Conservation (phyloP, 768 basidiomycete genomes). For the Royoungia palumana region DNA sequence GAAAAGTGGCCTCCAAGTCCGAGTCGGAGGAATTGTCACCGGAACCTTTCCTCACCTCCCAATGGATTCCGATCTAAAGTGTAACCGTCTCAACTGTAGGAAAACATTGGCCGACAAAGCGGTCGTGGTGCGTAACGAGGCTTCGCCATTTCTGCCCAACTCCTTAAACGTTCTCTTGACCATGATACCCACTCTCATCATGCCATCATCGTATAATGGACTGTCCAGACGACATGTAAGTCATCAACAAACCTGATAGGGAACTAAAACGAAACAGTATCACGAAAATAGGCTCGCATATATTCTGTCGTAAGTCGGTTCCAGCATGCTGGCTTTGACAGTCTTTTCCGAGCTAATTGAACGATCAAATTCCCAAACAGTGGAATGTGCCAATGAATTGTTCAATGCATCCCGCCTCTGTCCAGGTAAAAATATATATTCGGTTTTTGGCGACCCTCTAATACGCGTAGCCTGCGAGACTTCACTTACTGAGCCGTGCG, state of each 20-base stretch:
- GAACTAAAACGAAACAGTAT: neutral
- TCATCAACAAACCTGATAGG: neutral
- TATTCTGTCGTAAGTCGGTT: conserved; percentile 64
- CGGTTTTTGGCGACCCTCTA: neutral
- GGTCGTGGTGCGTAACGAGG: conserved; percentile 63
- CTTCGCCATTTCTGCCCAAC: neutral
- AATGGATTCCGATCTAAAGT: conserved; percentile 78
- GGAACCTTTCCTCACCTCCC: too few species aligned
- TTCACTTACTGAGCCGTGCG: conserved; percentile 72
- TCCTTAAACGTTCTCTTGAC: too few species aligned
- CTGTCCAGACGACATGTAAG: conserved; percentile 54
- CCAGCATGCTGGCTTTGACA: neutral
- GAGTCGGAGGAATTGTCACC: too few species aligned
- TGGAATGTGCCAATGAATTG: conserved; percentile 81
- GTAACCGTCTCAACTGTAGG: conserved; percentile 77
- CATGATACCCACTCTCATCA: neutral
- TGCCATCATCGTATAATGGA: neutral
- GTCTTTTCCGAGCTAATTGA: neutral
- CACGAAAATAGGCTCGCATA: conserved; percentile 65
- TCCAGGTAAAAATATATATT: conserved; percentile 49
- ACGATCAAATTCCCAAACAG: conserved; percentile 33
- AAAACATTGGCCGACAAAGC: conserved; percentile 69
- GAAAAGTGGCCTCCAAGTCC: neutral
- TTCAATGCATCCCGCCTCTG: conserved; percentile 77
- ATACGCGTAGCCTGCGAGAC: conserved; percentile 71